Evolutionary conservation across 495 filamentous ascomycete genomes (phyloP).

Genomic region (Trichoderma virens): DNA sequence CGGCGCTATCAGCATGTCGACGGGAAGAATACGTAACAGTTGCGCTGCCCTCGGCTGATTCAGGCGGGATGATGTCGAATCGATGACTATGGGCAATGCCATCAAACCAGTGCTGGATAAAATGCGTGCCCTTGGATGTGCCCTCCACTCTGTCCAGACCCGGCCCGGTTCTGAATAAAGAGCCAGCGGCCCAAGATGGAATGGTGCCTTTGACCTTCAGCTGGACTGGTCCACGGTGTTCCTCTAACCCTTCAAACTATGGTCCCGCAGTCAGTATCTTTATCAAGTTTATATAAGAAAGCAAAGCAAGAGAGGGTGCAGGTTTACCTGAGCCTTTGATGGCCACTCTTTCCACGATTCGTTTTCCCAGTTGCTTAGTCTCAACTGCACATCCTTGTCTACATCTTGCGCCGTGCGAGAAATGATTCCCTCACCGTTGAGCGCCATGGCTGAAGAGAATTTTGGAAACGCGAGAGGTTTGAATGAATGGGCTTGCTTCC

Average conservation of each 20-base stretch:
- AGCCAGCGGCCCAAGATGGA: slow-evolving; percentile 43
- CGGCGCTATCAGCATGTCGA: slow-evolving; percentile 47
- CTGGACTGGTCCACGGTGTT: slow-evolving; percentile 36
- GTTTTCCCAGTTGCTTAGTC: not conserved
- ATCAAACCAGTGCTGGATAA: slow-evolving; percentile 69
- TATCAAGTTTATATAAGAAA: not conserved
- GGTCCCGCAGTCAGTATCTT: not conserved
- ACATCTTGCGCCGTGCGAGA: not conserved
- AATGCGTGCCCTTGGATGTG: slow-evolving; percentile 46
- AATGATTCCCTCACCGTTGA: not conserved
- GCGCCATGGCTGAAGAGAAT: not conserved
- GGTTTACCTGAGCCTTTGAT: not conserved
- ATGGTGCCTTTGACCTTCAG: slow-evolving; percentile 33
- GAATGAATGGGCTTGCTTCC: not conserved
- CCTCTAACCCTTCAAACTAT: slow-evolving; percentile 39
- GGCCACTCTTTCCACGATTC: not conserved
- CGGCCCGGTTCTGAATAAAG: slow-evolving; percentile 66
- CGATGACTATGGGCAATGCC: slow-evolving; percentile 68
- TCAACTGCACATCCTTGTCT: not conserved
- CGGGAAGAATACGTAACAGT: slow-evolving; percentile 68
- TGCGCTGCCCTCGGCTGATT: slow-evolving; percentile 22
- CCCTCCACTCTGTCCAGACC: slow-evolving; percentile 50
- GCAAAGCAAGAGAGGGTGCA: not conserved
- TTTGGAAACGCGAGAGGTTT: not conserved
- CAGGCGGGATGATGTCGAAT: slow-evolving; percentile 51